phyloP scores from a whole-genome alignment of 2,329 filamentous ascomycete genomes.

The Alternaria arborescens region DNA sequence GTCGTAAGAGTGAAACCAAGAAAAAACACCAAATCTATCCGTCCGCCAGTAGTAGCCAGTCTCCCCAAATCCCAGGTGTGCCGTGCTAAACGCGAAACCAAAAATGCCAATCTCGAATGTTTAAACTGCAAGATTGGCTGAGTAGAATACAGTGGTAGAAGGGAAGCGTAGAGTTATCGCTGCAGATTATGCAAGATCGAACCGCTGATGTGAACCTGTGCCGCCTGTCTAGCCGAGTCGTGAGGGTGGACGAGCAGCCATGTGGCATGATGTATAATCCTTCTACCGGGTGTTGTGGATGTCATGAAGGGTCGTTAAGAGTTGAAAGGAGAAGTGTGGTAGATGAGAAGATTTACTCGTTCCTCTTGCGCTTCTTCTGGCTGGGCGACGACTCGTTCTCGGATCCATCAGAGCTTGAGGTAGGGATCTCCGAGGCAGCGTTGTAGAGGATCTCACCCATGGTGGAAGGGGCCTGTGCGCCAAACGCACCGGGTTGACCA shows the following conservation, averaged over 20 bases:
- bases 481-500: slow-evolving; percentile 34
- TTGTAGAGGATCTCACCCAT: slow-evolving; percentile 52
- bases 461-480: slow-evolving; percentile 47
- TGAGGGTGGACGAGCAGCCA: slow-evolving; percentile 41
- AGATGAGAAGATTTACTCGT: slow-evolving; percentile 54
- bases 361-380: slow-evolving; percentile 76
- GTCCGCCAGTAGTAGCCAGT: slow-evolving; percentile 23
- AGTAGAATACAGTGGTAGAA: slow-evolving; percentile 39
- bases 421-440: slow-evolving; percentile 49
- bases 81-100: slow-evolving; percentile 35
- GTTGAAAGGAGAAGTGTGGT: slow-evolving; percentile 32
- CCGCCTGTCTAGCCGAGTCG: slow-evolving; percentile 46
- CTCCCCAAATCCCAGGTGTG: slow-evolving; percentile 31
- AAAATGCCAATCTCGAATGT: slow-evolving; percentile 31
- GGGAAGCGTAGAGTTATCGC: slow-evolving; percentile 39
- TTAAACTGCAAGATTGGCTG: slow-evolving; percentile 28
- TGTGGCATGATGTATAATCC: slow-evolving; percentile 37
- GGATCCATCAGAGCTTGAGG: slow-evolving; percentile 47
- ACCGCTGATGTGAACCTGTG: slow-evolving; percentile 35
- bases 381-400: slow-evolving; percentile 50
- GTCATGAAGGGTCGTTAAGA: slow-evolving; percentile 50
- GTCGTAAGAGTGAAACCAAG: slow-evolving; percentile 39
- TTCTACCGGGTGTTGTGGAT: slow-evolving; percentile 37
- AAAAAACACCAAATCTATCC: slow-evolving; percentile 42
- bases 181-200: slow-evolving; percentile 21